Evolutionary conservation across 2,329 filamentous ascomycete genomes (phyloP), one percentile per base, ranked within the genome.

Genomic region (Cadophora malorum): DNA sequence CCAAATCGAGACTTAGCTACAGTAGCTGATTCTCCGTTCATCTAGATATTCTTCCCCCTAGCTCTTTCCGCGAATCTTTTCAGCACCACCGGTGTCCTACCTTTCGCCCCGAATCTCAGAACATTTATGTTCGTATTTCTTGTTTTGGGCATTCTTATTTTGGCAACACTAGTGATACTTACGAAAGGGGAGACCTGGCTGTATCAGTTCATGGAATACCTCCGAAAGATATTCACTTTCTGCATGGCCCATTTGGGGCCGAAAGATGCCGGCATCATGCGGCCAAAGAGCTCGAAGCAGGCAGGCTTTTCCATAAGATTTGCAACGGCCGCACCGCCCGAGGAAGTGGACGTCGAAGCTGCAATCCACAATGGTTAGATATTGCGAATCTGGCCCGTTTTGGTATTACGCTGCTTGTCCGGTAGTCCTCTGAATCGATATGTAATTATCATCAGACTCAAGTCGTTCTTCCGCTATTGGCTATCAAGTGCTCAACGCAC

Each of bases 31-130:
- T n/a, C n/a, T n/a, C n/a, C n/a, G n/a, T n/a, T n/a, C n/a, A n/a
- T n/a, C n/a, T n/a, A 67, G 65, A 41, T 49, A 25, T 64, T 33
- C 23, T 47, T 67, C 41, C 60, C 65, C 28, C 53, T 67, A 14
- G 53, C 31, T 28, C 38, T 67, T 53, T 41, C 50, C n/a, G 50
- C 65, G 7, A 41, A 23, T 45, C 16, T 67, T 16, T 67, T 64
- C 33, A 64, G 60, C 33, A 64, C 61, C 7, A 25, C 25, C 28
- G 65, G 38, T 3, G 65, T 67, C 41, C 49, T 67, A 35, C 61
- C 60, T 31, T 64, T 64, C 16, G 52, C 52, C 33, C 61, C 65
- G 25, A 63, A 64, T 28, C 50, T 67, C 45, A 3, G 4, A 31
- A 23, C 38, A 9, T 64, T 67, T 25, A 45, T 61, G 31, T 33